Evolutionary conservation across 2,329 filamentous ascomycete genomes (phyloP), one percentile per base, ranked within the genome.

Genomic region (Penicillium sp.): DNA sequence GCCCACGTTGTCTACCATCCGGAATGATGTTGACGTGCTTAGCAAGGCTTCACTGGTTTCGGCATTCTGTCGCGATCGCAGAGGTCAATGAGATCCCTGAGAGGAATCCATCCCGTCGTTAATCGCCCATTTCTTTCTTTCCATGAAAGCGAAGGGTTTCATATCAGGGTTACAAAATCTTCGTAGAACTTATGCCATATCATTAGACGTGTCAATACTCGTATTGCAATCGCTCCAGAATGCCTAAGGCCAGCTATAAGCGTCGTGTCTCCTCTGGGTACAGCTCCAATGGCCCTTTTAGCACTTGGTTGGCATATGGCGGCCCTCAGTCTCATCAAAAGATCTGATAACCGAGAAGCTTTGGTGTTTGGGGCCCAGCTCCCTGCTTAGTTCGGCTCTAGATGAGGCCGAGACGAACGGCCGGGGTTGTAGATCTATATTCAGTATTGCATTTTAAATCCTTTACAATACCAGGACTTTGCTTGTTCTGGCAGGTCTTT

Each of bases 81-180:
- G 73, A 75, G 76, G 76, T 74, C 70, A 66, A 66, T 70, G 67
- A 66, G 70, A 77, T 75, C 71, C 69, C 76, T 71, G 66, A 80
- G 78, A 80, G 73, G 67, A 62, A 58, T 55, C 60, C 65, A 66
- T 72, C 79, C 79, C 78, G 79, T 81, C 78, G 79, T 81, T 81
- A 81, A 81, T 81, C 79, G 79, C 79, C 76, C 79, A 76, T 75
- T 79, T 73, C 73, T 72, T 73, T 79, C 78, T 79, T 62, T 71
- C 79, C 65, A 80, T 80, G 79, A 77, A 73, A 73, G 70, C 67
- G 71, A 73, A 67, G 78, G 79, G 79, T 81, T 81, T 81, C 79
- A 81, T 81, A 79, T 80, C 79, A 81, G 79, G 79, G 79, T 76
- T 75, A 81, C 76, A 81, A 78, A 31, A 26, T 35, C 17, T 31